A percentile compares a stretch with the other conserved stretches of the same genome.
Conservation (phyloP, 768 basidiomycete genomes). For the Calocybe gangraenosa region DNA sequence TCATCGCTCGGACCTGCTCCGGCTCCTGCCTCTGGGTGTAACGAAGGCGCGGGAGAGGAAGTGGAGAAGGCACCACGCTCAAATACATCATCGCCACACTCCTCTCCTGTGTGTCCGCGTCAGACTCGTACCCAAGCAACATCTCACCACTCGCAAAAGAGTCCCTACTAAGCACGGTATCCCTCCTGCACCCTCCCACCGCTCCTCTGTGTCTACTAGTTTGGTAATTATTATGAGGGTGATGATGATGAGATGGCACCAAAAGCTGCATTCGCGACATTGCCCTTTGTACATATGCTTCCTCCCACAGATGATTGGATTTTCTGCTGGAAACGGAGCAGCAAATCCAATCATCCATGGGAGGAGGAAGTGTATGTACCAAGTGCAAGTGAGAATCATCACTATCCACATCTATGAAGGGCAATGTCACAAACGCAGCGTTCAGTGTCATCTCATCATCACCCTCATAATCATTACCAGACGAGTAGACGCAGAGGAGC, state of each 20-base stretch:
- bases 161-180: not conserved
- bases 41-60: too few relatives aligned
- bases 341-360: too few relatives aligned
- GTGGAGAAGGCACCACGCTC: too few relatives aligned
- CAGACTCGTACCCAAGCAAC: conserved; percentile 23
- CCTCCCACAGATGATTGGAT: too few relatives aligned
- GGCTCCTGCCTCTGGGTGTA: not conserved
- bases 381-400: not conserved
- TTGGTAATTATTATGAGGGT: too few relatives aligned
- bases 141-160: conserved; percentile 12
- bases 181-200: conserved; percentile 13
- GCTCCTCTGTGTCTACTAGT: conserved; percentile 16
- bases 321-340: too few relatives aligned
- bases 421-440: not conserved
- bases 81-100: too few relatives aligned
- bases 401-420: not conserved
- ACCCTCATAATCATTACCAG: too few relatives aligned
- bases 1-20: not conserved
- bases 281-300: too few relatives aligned
- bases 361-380: too few relatives aligned
- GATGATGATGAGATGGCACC: not conserved
- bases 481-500: conserved; percentile 16
- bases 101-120: not conserved
- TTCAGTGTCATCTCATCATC: not conserved
- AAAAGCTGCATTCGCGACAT: not conserved